A percentile compares a stretch with the other conserved stretches of the same genome.
These are phyloP conservation scores for Hirsutella minnesotensis DNA, from an alignment of 2,329 filamentous ascomycete genomes.

Conservation along the genomic window DNA sequence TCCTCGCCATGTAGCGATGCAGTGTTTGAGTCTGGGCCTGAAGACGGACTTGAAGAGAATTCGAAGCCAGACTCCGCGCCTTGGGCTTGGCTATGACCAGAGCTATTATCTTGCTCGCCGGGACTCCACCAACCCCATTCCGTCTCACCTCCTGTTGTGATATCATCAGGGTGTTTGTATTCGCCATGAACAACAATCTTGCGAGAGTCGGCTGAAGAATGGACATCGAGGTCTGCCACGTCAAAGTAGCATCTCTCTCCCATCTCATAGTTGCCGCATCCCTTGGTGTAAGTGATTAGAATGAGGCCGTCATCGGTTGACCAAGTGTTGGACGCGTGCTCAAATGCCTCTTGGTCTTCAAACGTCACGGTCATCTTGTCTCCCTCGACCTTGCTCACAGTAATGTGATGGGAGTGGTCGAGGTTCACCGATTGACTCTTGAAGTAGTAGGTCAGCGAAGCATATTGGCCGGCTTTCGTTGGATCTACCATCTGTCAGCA, in stretches of 20 bases:
- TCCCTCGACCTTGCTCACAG: slow-evolving; percentile 2
- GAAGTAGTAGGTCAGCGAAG: slow-evolving; percentile 15
- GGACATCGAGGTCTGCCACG: slow-evolving; percentile 8
- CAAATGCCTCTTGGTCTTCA: slow-evolving; percentile 9
- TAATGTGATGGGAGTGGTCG: slow-evolving; percentile 14
- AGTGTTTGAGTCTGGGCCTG: not conserved
- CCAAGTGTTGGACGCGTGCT: slow-evolving; percentile 12
- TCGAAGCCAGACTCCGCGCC: not conserved
- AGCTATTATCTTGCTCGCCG: not conserved
- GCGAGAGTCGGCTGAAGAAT: slow-evolving; percentile 3
- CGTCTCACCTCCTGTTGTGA: slow-evolving; percentile 11
- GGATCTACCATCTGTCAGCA: slow-evolving; percentile 6
- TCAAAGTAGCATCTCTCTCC: slow-evolving; percentile 19
- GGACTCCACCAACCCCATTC: slow-evolving; percentile 15
- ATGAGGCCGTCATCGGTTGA: slow-evolving; percentile 9
- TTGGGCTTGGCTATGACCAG: not conserved
- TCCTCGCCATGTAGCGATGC: too few relatives aligned
- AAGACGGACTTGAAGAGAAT: not conserved
- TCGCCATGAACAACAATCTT: slow-evolving; percentile 10
- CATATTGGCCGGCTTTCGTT: slow-evolving; percentile 11
- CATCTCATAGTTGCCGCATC: slow-evolving; percentile 13
- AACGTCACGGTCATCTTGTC: slow-evolving; percentile 8
- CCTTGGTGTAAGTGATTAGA: slow-evolving; percentile 13
- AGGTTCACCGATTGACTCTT: slow-evolving; percentile 16
- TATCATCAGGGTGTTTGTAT: slow-evolving; percentile 10